Evolutionary conservation across 2,329 filamentous ascomycete species (phyloP), one percentile per base, ranked within the genome.

Genomic region (Curvularia verruculosa): DNA sequence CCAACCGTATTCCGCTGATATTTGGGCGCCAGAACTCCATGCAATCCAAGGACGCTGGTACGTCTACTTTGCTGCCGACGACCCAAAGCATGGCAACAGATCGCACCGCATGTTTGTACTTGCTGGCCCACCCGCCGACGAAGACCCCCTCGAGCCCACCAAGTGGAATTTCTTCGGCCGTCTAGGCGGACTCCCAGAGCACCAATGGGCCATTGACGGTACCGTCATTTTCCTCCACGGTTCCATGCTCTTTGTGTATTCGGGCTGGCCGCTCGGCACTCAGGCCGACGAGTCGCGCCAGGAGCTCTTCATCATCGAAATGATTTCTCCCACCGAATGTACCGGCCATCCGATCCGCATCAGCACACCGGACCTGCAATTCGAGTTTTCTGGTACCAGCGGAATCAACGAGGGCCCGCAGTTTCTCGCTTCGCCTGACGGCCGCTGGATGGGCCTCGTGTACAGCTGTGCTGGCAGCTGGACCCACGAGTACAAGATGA

Each of bases 11-110:
- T 78, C 76, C 7, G 78, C 72, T 39, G 78, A 77, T 60, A 73
- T 85, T 29, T 85, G 83, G 83, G 83, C 83, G 0, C 83, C 83
- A 0, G 83, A 85, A 72, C 75, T 85, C 0, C 83, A 85, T 66
- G 70, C 70, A 46, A 74, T 85, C 24, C 70, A 79, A 36, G 80
- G 79, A 0, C 77, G 77, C 21, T 85, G 83, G 83, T 85, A 84
- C 68, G 76, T 84, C 58, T 85, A 85, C 68, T 81, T 76, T 66
- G 80, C 73, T 3, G 78, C 75, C 15, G 77, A 75, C 19, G 67
- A 81, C 59, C 76, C 76, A 1, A 58, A 66, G 39, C 64, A 77
- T n/a, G 79, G 79, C 50, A 81, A 82, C 67, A 70, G 69, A 18
- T 74, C 73, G 0, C 80, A 81, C 64, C 69, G 80, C 21, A 81